Conservation (phyloP, 106 monocot genomes). For the Narthecium ossifragum region DNA sequence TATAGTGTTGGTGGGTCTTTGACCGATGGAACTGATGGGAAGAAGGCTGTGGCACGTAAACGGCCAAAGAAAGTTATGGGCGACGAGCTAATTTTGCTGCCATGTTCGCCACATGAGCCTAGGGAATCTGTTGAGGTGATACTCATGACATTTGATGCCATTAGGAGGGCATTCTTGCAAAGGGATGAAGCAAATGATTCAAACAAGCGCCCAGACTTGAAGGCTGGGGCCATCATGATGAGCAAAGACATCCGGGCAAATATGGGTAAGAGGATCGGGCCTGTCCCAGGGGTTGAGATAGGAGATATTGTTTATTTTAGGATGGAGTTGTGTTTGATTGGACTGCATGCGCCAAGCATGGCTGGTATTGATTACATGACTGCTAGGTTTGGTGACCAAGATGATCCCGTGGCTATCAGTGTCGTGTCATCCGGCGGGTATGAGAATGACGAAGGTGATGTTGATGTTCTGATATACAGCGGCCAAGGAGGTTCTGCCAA, state of each 20-base stretch:
- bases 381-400: constrained; percentile 6
- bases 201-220: constrained; percentile 44
- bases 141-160: constrained; percentile 58
- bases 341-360: constrained; percentile 70
- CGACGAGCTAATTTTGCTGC: constrained; percentile 21
- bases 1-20: constrained; percentile 13
- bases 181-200: constrained; percentile 43
- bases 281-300: constrained; percentile 59
- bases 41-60: constrained; percentile 8
- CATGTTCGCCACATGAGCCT: constrained; percentile 29
- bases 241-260: constrained; percentile 45
- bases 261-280: constrained; percentile 41
- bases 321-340: constrained; percentile 62
- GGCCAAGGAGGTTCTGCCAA: constrained; percentile 57
- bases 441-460: constrained; percentile 60
- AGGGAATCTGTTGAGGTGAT: constrained; percentile 46
- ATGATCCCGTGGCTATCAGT: constrained; percentile 56
- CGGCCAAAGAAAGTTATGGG: constrained; percentile 5
- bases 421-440: constrained; percentile 78
- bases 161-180: constrained; percentile 54
- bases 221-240: constrained; percentile 44
- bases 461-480: constrained; percentile 55
- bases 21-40: constrained; percentile 13
- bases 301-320: constrained; percentile 89
- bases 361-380: constrained; percentile 72